A percentile compares a stretch with the other conserved stretches of the same genome.
These are phyloP conservation scores for Ruellia speciosa DNA, from an alignment of 305 asterid genomes.

Conservation along the genomic window DNA sequence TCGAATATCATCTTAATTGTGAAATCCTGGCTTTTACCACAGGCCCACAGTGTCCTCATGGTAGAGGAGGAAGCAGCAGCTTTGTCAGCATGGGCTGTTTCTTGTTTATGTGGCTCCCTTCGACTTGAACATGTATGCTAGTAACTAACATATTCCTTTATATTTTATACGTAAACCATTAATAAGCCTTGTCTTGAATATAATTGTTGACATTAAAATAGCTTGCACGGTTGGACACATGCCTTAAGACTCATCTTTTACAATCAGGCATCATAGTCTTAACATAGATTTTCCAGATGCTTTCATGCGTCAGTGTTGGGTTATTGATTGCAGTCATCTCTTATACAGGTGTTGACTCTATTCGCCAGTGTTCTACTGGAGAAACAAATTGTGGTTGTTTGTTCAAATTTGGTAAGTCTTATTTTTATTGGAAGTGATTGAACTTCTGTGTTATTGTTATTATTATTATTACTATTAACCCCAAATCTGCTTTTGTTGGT, in stretches of 20 bases:
- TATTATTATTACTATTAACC: neutral
- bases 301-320: neutral
- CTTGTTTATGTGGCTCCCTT: constrained; percentile 92
- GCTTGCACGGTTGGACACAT: too few relatives aligned
- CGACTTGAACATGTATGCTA: constrained; percentile 82
- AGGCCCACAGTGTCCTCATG: constrained; percentile 81
- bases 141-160: neutral
- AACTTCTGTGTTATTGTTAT: too few relatives aligned
- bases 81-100: constrained; percentile 88
- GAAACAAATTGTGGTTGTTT: constrained; percentile 74
- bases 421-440: neutral
- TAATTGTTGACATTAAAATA: neutral
- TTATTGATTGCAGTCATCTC: constrained; percentile 3
- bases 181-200: neutral
- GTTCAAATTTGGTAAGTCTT: constrained; percentile 80
- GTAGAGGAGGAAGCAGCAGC: constrained; percentile 98
- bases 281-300: neutral
- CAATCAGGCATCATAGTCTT: neutral
- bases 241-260: neutral
- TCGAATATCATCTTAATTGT: neutral
- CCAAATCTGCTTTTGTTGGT: constrained; percentile 11
- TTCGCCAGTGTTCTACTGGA: constrained; percentile 89
- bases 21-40: constrained; percentile 17
- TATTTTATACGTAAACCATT: constrained; percentile 5
- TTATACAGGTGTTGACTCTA: constrained; percentile 69